Evolutionary conservation across 495 filamentous ascomycete genomes (phyloP).

Genomic region (Antarctomyces pellizariae): DNA sequence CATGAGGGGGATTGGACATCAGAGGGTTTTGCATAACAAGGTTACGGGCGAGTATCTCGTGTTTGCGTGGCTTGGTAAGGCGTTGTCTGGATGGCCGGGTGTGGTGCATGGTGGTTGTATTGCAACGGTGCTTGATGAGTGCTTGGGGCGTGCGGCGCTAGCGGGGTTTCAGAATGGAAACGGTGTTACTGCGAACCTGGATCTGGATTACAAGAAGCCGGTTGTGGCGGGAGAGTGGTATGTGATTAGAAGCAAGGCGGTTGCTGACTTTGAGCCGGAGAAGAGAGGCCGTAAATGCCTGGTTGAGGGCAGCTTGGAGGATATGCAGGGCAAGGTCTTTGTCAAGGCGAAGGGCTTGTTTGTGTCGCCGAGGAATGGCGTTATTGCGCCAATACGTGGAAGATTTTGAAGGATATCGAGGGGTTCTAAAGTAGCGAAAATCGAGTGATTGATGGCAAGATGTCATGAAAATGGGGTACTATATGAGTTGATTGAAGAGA

Average conservation of each 20-base stretch:
- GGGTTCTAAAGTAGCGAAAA: no score
- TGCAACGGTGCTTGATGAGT: constrained; percentile 51
- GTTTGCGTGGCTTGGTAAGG: constrained; percentile 40
- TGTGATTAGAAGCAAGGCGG: constrained; percentile 28
- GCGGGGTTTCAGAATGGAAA: constrained; percentile 16
- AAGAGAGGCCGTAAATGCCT: constrained; percentile 42
- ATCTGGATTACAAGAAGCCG: constrained; percentile 35
- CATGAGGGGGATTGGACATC: constrained; percentile 22
- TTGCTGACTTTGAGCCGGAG: constrained; percentile 23
- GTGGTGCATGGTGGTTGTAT: constrained; percentile 55
- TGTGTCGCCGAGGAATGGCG: constrained; percentile 23
- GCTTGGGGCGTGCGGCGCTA: constrained; percentile 27
- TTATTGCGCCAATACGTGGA: no score
- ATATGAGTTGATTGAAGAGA: no score
- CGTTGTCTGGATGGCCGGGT: constrained; percentile 47
- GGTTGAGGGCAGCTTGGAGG: constrained; percentile 30
- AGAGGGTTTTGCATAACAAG: constrained; percentile 22
- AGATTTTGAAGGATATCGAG: no score
- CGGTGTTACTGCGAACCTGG: constrained; percentile 40
- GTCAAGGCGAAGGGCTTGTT: constrained; percentile 37
- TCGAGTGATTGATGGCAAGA: no score
- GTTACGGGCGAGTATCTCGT: constrained; percentile 18
- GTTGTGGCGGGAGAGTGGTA: constrained; percentile 37
- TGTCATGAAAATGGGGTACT: no score
- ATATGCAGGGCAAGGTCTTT: constrained; percentile 24